Conservation (phyloP, 2,329 filamentous ascomycete genomes). For the Nannizzia gypsea region DNA sequence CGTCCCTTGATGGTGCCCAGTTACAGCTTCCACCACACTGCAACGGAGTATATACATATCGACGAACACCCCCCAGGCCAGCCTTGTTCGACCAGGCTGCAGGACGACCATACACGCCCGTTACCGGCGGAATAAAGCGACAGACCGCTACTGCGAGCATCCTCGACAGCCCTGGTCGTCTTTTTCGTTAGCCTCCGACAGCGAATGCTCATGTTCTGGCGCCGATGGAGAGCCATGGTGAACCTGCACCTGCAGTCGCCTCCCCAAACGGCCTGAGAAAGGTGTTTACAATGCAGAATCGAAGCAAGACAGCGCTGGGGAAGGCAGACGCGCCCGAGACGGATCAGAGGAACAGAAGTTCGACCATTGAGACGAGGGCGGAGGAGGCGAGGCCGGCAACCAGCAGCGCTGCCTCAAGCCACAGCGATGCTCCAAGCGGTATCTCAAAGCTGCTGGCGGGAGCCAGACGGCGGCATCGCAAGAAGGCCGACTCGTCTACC, state of each 20-base stretch:
- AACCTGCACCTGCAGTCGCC: conserved; percentile 19
- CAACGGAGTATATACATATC: no score
- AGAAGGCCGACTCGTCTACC: conserved; percentile 24
- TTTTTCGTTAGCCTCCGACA: no score
- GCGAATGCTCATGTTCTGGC: not conserved
- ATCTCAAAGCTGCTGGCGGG: conserved; percentile 42
- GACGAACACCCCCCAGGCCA: no score
- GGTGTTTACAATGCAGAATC: conserved; percentile 25
- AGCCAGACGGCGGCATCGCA: conserved; percentile 29
- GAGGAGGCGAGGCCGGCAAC: conserved; percentile 24
- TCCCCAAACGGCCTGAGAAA: conserved; percentile 27
- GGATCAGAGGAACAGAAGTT: conserved; percentile 26
- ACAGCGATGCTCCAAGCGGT: conserved; percentile 31
- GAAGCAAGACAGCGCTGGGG: conserved; percentile 27
- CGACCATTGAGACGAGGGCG: conserved; percentile 25
- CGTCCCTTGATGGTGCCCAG: no score
- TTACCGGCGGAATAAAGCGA: no score
- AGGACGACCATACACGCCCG: no score
- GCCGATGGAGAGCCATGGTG: conserved; percentile 24
- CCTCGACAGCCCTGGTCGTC: no score
- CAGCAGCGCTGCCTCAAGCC: conserved; percentile 20
- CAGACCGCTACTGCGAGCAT: no score
- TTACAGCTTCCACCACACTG: no score
- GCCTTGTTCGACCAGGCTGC: no score
- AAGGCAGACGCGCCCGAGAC: conserved; percentile 24